phyloP scores from a whole-genome alignment of 1,284 basidiomycete genomes.

The Mycosarcoma maydis region DNA sequence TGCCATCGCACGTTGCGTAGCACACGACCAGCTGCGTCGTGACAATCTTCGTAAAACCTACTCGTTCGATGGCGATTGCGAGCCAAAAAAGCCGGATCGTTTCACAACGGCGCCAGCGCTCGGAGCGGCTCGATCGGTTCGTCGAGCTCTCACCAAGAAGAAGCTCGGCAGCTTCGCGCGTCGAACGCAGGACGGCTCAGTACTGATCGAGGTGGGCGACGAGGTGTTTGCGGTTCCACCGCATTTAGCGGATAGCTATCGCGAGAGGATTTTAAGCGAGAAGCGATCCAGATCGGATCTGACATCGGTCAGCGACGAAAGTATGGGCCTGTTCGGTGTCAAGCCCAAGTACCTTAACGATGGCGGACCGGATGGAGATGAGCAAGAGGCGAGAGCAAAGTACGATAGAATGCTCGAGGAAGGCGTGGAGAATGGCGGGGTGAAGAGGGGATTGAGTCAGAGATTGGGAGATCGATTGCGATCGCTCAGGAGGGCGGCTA shows the following conservation, averaged over 20 bases:
- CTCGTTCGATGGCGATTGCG: conserved; percentile 6
- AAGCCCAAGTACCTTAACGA: conserved; percentile 23
- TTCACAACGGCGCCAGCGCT: conserved; percentile 6
- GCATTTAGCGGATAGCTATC: conserved; percentile 46
- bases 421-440: not conserved
- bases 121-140: conserved; percentile 8
- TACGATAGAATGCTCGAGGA: conserved; percentile 22
- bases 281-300: conserved; percentile 4
- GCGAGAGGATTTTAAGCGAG: conserved; percentile 24
- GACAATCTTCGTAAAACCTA: conserved; percentile 27
- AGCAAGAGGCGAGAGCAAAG: conserved; percentile 10
- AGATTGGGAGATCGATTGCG: conserved; percentile 31
- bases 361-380: conserved; percentile 30
- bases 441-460: conserved; percentile 35
- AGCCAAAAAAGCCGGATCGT: conserved; percentile 3
- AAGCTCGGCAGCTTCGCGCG: conserved; percentile 48
- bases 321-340: conserved; percentile 19
- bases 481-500: conserved; percentile 6
- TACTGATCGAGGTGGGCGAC: conserved; percentile 54
- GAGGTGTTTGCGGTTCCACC: conserved; percentile 53
- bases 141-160: conserved; percentile 39
- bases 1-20: conserved; percentile 29
- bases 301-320: conserved; percentile 1
- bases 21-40: conserved; percentile 31
- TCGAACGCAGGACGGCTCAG: conserved; percentile 32